phyloP scores from a whole-genome alignment of 2,329 filamentous ascomycete species.

The Xylariaceae sp. region DNA sequence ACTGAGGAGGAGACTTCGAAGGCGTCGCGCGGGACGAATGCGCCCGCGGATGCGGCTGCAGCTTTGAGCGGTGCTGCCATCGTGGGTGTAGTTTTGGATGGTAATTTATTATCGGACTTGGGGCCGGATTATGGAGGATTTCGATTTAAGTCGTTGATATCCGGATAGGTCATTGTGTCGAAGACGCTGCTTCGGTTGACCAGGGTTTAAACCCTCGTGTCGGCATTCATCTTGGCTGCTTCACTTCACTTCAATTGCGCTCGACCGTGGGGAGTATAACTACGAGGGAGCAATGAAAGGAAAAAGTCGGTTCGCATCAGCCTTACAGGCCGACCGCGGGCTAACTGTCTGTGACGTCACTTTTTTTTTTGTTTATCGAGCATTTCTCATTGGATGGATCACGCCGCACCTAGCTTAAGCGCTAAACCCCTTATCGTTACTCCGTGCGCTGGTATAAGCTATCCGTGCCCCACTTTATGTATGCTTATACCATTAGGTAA shows the following conservation, averaged over 20 bases:
- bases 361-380: not conserved
- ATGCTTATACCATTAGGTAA: no score
- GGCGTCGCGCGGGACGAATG: conserved; percentile 67
- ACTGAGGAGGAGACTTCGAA: conserved; percentile 73
- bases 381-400: not conserved
- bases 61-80: conserved; percentile 6
- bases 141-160: not conserved
- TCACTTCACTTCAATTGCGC: not conserved
- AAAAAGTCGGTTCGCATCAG: conserved; percentile 3
- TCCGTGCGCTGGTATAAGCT: no score
- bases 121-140: conserved; percentile 7
- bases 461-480: no score
- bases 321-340: conserved; percentile 1
- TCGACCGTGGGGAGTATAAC: conserved; percentile 3
- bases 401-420: no score
- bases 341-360: conserved; percentile 9
- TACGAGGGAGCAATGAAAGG: not conserved
- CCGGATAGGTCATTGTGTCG: conserved; percentile 5
- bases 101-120: not conserved
- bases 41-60: conserved; percentile 35
- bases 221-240: not conserved
- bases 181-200: no score
- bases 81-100: not conserved
- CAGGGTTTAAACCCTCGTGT: not conserved
- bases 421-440: no score